phyloP scores from a whole-genome alignment of 805 yeast species.

The Suhomyces xylopsoci region DNA sequence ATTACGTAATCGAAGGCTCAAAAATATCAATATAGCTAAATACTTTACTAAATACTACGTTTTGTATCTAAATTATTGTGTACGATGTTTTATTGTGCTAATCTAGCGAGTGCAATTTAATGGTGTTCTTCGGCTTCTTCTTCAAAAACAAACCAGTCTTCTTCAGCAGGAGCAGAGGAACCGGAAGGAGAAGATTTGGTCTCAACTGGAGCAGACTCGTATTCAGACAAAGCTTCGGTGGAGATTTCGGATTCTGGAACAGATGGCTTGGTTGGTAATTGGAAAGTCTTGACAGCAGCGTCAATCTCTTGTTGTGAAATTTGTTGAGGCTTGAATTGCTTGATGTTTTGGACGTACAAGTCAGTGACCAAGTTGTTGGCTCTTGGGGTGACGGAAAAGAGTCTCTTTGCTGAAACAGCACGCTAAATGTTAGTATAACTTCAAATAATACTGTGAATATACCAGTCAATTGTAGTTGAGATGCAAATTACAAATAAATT shows the following conservation, averaged over 20 bases:
- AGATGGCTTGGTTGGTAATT: slow-evolving; percentile 73
- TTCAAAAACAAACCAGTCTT: slow-evolving; percentile 80
- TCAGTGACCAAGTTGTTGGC: slow-evolving; percentile 70
- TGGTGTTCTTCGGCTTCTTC: slow-evolving; percentile 60
- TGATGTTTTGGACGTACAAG: slow-evolving; percentile 81
- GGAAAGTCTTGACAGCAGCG: slow-evolving; percentile 78
- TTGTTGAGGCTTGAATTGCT: slow-evolving; percentile 83
- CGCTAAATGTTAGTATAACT: slow-evolving; percentile 19
- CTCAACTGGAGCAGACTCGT: slow-evolving; percentile 73
- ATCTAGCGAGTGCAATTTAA: slow-evolving; percentile 17
- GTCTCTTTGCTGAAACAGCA: slow-evolving; percentile 37
- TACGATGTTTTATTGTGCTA: background rate
- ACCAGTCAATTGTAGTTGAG: background rate
- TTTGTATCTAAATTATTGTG: background rate
- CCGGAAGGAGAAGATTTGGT: slow-evolving; percentile 22
- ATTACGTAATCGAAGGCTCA: background rate
- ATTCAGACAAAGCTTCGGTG: slow-evolving; percentile 64
- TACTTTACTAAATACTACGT: background rate
- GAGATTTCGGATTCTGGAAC: slow-evolving; percentile 69
- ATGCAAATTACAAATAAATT: background rate
- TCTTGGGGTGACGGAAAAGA: slow-evolving; percentile 41
- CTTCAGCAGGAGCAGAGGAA: slow-evolving; percentile 48
- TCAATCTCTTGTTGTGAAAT: slow-evolving; percentile 71
- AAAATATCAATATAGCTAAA: too few relatives aligned
- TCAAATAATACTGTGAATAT: background rate